A percentile compares a stretch with the other conserved stretches of the same genome.
phyloP scores from a whole-genome alignment of 805 yeast species.

The Wickerhamomyces chaumierensis region DNA sequence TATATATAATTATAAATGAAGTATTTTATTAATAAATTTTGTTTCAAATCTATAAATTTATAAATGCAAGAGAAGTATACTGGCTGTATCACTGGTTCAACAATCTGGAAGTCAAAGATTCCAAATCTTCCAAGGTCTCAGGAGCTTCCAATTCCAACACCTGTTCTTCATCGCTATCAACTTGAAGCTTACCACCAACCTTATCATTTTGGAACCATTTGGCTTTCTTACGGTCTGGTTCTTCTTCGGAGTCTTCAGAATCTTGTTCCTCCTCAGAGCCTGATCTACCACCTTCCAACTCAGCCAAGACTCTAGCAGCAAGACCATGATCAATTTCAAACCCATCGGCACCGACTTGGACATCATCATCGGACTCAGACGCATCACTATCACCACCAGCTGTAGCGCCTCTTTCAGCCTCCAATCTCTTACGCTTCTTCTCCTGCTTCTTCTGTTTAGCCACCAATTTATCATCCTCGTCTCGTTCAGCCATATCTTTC shows the following conservation, averaged over 20 bases:
- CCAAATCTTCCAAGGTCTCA: conserved; percentile 85
- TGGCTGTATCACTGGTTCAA: background rate
- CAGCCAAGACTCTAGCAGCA: conserved; percentile 20
- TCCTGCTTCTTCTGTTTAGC: conserved; percentile 75
- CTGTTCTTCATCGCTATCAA: conserved; percentile 19
- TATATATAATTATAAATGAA: no score
- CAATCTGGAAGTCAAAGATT: conserved; percentile 60
- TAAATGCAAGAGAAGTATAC: no score
- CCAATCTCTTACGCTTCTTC: conserved; percentile 82
- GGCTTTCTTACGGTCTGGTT: conserved; percentile 21
- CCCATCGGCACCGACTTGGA: conserved; percentile 10
- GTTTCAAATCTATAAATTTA: no score
- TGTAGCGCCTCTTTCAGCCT: conserved; percentile 63
- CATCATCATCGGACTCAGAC: conserved; percentile 15
- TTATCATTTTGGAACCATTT: conserved; percentile 28
- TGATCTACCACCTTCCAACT: conserved; percentile 18
- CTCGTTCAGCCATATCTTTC: conserved; percentile 58
- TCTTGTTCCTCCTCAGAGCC: conserved; percentile 16
- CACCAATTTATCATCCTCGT: conserved; percentile 62
- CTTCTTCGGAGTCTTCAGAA: conserved; percentile 8
- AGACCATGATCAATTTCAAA: conserved; percentile 29
- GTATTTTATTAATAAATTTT: no score
- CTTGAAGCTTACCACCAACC: conserved; percentile 18
- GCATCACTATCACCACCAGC: conserved; percentile 18
- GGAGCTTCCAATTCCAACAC: conserved; percentile 79